These are phyloP conservation scores for Dillenia turbinata DNA, from an alignment of 164 flowering plant genomes.

Conservation along the genomic window DNA sequence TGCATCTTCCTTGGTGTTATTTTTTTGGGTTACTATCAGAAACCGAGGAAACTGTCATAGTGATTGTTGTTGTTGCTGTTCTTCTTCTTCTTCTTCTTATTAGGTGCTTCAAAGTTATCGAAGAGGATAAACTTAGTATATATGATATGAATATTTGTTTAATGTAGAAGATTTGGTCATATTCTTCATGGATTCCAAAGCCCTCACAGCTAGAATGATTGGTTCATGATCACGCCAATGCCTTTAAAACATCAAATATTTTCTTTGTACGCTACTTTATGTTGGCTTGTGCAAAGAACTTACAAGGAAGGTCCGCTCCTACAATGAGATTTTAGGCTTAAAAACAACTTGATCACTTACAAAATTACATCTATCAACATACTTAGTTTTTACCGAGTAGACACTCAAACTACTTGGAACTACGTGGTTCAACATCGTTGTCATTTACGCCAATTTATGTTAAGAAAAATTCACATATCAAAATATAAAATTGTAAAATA, in stretches of 20 bases:
- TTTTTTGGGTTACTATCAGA: slow-evolving; percentile 6
- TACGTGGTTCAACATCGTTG: too few species aligned
- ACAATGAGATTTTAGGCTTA: too few species aligned
- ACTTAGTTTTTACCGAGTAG: too few species aligned
- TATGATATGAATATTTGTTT: too few species aligned
- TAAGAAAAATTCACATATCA: too few species aligned
- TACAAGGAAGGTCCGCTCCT: not conserved
- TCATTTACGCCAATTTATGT: too few species aligned
- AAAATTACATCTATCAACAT: too few species aligned
- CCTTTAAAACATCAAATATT: not conserved
- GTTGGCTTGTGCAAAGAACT: not conserved
- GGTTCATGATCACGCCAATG: not conserved
- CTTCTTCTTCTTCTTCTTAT: not conserved
- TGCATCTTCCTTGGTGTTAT: slow-evolving; percentile 2
- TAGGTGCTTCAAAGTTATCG: not conserved
- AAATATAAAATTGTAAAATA: too few species aligned
- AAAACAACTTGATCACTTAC: too few species aligned
- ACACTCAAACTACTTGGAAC: too few species aligned
- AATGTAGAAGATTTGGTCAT: slow-evolving; percentile 2
- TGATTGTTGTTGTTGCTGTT: not conserved
- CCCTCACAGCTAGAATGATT: too few species aligned
- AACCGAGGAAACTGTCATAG: not conserved
- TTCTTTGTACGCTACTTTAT: slow-evolving; percentile 2
- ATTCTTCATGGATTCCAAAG: slow-evolving; percentile 12
- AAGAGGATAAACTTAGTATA: not conserved